These are phyloP conservation scores for Pythium brachiatum DNA, from an alignment of 352 stramenopile species.

Conservation along the genomic window DNA sequence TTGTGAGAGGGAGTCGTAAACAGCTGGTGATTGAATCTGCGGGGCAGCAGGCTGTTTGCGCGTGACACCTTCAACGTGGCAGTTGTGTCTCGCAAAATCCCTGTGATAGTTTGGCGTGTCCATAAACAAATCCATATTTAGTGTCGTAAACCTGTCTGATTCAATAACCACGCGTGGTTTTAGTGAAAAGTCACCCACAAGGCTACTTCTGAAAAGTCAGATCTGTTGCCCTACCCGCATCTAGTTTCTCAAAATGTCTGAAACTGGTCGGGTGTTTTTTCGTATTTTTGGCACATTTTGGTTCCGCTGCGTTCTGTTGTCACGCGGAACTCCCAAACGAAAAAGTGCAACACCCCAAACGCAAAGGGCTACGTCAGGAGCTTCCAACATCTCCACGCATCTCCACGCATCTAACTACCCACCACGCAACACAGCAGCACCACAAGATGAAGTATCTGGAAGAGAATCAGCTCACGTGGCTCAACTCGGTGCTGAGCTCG, in stretches of 20 bases:
- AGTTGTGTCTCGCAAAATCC: neutral
- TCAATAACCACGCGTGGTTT: constrained; percentile 3
- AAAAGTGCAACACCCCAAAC: constrained; percentile 19
- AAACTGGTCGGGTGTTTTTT: constrained; percentile 8
- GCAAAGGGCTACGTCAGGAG: neutral
- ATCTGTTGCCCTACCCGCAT: neutral
- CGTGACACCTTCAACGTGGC: constrained; percentile 28
- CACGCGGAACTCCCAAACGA: neutral
- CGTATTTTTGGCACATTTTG: constrained; percentile 4
- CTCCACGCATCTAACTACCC: too few species aligned
- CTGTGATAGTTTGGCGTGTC: too few species aligned
- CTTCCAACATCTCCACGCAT: neutral
- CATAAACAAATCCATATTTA: neutral
- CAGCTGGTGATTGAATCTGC: constrained; percentile 1
- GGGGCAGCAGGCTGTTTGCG: constrained; percentile 5
- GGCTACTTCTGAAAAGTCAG: neutral
- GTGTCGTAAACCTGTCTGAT: neutral
- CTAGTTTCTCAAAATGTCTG: neutral
- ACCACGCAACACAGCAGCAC: neutral
- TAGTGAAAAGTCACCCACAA: neutral
- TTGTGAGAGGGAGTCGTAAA: neutral
- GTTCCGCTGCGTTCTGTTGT: neutral
- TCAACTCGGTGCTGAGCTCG: constrained; percentile 86
- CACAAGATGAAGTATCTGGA: constrained; percentile 93
- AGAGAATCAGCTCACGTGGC: constrained; percentile 85